Evolutionary conservation across 805 yeast genomes (phyloP), one percentile per base, ranked within the genome.

Genomic region (Lachancea lanzarotensis): DNA sequence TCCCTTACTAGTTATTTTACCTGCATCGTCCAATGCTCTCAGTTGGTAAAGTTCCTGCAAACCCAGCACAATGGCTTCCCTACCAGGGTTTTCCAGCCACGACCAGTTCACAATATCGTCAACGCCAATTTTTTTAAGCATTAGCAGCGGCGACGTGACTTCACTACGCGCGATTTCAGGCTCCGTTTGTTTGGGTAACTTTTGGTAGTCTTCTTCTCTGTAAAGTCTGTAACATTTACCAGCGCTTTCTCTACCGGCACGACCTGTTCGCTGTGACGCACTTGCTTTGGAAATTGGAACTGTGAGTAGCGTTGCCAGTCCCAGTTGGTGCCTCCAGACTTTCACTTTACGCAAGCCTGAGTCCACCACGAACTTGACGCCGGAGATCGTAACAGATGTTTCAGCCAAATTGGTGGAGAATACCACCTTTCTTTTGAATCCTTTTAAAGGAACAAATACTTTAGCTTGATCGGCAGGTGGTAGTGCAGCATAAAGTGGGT

Each of bases 221-320:
- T 83, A 93, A 31, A 93, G 67, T 47, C 98, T 69, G 65, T 73
- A 93, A 36, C 93, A 86, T 62, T 91, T 91, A 35, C 99, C 99
- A 26, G 84, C 78, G 15, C 80, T 75, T 67, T 93, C 98, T 78
- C 99, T 87, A 50, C 99, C 99, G n/a, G 99, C 98, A 73, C 99
- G 85, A 63, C 99, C 99, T 38, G 90, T 81, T 66, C 99, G 73
- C 69, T 93, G 99, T 30, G 85, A 78, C 0, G 98, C 98, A 33
- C 95, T 84, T 0, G 98, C 95, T 57, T 84, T 87, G 0, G 98
- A 89, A 18, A 93, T 82, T 1, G 98, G 93, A 0, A 93, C 88
- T 0, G 96, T 90, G 42, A 93, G 68, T 57, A 93, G 75, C 0
- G 97, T 85, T n/a, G 96, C 91, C 29, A 93, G 73, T 0, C 97